A percentile compares a stretch with the other conserved stretches of the same genome.
Conservation (phyloP, 2,329 filamentous ascomycete genomes). For the Nannizziopsis barbatae region DNA sequence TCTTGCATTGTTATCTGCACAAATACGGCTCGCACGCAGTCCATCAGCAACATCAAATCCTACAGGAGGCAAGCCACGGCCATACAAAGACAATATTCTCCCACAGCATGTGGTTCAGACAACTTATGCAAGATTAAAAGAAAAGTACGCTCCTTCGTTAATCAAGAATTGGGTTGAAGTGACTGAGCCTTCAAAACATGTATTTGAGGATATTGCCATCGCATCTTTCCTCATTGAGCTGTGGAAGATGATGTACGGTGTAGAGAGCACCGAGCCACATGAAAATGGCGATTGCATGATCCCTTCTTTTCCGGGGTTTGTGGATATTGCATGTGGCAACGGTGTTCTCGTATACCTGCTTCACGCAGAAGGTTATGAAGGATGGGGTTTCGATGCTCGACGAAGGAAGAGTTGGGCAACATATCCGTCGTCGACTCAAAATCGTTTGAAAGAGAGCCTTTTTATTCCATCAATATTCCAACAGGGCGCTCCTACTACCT, state of each 20-base stretch:
- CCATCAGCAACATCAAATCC: slow-evolving; percentile 17
- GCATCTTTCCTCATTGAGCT: slow-evolving; percentile 86
- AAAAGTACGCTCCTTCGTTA: slow-evolving; percentile 60
- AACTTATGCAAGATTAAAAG: slow-evolving; percentile 69
- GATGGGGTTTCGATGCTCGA: slow-evolving; percentile 90
- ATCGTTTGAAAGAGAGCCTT: slow-evolving; percentile 47
- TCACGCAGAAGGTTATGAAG: slow-evolving; percentile 64
- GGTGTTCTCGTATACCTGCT: slow-evolving; percentile 80
- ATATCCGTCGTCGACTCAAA: slow-evolving; percentile 46
- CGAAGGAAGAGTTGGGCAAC: slow-evolving; percentile 70
- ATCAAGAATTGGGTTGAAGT: slow-evolving; percentile 71
- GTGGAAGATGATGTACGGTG: slow-evolving; percentile 71
- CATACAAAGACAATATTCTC: slow-evolving; percentile 72
- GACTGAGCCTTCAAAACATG: slow-evolving; percentile 81
- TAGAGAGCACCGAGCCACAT: slow-evolving; percentile 11
- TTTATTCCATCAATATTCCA: slow-evolving; percentile 47
- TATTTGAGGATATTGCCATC: slow-evolving; percentile 88
- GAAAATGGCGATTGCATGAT: slow-evolving; percentile 15
- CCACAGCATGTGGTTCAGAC: slow-evolving; percentile 68
- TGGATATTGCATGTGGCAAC: slow-evolving; percentile 94
- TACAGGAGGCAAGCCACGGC: slow-evolving; percentile 56
- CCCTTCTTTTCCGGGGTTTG: slow-evolving; percentile 65
- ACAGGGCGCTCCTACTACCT: slow-evolving; percentile 16
- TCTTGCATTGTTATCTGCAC: slow-evolving; percentile 27
- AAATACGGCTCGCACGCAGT: slow-evolving; percentile 27